Percentiles rank a stretch among this genome's conserved stretches.
Evolutionary conservation across 2,329 filamentous ascomycete species (phyloP).

Genomic region (Plectosphaerella cucumerina): DNA sequence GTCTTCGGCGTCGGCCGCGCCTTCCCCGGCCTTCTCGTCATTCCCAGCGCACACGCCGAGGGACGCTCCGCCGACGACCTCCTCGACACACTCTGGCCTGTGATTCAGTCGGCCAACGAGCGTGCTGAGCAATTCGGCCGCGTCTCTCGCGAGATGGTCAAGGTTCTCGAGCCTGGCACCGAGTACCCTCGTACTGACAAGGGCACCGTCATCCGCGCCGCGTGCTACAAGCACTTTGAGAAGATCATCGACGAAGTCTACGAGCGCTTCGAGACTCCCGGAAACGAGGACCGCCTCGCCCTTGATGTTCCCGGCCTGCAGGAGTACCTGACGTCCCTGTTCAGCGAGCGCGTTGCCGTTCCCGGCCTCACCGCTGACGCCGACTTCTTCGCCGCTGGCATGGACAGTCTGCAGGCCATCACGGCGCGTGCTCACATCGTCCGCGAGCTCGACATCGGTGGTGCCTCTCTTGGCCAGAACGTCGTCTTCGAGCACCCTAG

Average conservation of each 20-base stretch:
- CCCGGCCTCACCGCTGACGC: constrained; percentile 19
- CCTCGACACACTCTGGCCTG: constrained; percentile 42
- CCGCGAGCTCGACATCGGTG: constrained; percentile 29
- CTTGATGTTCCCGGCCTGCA: constrained; percentile 18
- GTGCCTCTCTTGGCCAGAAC: constrained; percentile 25
- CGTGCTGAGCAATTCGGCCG: constrained; percentile 46
- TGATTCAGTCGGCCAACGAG: constrained; percentile 46
- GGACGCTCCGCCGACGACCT: constrained; percentile 38
- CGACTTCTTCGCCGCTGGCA: constrained; percentile 38
- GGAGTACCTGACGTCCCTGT: constrained; percentile 16
- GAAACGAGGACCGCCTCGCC: constrained; percentile 4
- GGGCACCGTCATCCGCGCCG: constrained; percentile 40
- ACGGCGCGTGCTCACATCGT: constrained; percentile 37
- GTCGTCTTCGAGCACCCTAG: constrained; percentile 37
- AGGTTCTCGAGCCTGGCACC: constrained; percentile 38
- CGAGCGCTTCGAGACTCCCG: constrained; percentile 11
- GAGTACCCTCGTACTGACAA: constrained; percentile 46
- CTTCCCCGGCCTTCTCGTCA: constrained; percentile 48
- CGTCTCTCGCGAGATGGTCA: constrained; percentile 48
- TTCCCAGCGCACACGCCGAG: constrained; percentile 41
- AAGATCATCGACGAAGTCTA: constrained; percentile 33
- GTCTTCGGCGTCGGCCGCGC: constrained; percentile 52
- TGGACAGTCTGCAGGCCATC: constrained; percentile 43
- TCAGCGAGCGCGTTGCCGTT: constrained; percentile 12
- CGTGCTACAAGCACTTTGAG: constrained; percentile 39